Percentiles rank a stretch among this genome's conserved stretches.
Conservation (phyloP, 2,329 filamentous ascomycete genomes). For the Neurospora sp. region DNA sequence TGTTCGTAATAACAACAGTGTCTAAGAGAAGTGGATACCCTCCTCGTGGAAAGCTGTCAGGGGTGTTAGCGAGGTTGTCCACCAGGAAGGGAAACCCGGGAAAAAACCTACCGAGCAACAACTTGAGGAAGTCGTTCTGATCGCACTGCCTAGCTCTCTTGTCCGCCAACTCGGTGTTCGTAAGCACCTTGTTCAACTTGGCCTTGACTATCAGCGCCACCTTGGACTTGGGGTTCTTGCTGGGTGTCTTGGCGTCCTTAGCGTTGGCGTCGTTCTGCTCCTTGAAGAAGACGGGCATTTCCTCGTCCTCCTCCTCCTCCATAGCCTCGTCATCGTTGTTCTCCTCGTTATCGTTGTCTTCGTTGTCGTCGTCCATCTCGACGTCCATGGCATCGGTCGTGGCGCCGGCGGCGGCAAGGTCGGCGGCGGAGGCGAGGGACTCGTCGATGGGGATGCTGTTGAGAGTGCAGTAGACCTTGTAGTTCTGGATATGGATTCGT, state of each 20-base stretch:
- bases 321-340: slow-evolving; percentile 43
- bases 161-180: slow-evolving; percentile 70
- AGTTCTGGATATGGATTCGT: slow-evolving; percentile 46
- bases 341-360: slow-evolving; percentile 35
- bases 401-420: slow-evolving; percentile 27
- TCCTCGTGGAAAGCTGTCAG: slow-evolving; percentile 63
- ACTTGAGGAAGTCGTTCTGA: slow-evolving; percentile 79
- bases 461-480: slow-evolving; percentile 80
- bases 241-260: slow-evolving; percentile 47
- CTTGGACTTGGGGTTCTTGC: slow-evolving; percentile 67
- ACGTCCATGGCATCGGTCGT: slow-evolving; percentile 12
- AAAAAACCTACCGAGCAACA: slow-evolving; percentile 30
- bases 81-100: not conserved
- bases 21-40: slow-evolving; percentile 79
- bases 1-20: not conserved
- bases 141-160: slow-evolving; percentile 79
- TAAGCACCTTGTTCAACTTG: slow-evolving; percentile 78
- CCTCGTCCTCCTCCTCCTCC: slow-evolving; percentile 52
- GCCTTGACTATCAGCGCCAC: slow-evolving; percentile 72
- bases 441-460: slow-evolving; percentile 74
- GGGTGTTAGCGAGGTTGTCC: not conserved
- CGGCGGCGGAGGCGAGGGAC: slow-evolving; percentile 37
- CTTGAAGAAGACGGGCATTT: slow-evolving; percentile 77
- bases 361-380: slow-evolving; percentile 26
- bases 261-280: slow-evolving; percentile 37